These are phyloP conservation scores for Aquilaria yunnanensis DNA, from an alignment of 345 rosid genomes.

Conservation along the genomic window DNA sequence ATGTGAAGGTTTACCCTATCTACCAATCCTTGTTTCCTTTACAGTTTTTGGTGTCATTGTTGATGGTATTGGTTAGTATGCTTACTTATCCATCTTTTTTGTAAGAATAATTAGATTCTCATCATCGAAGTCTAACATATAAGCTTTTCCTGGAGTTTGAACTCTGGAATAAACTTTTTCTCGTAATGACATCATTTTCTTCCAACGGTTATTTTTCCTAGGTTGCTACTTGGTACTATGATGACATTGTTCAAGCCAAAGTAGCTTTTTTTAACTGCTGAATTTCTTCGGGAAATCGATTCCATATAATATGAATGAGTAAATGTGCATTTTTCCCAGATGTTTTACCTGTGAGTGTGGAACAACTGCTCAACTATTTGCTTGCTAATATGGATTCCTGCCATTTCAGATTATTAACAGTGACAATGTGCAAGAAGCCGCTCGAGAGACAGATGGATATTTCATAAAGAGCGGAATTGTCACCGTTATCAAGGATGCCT, in stretches of 20 bases:
- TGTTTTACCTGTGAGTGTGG: no score
- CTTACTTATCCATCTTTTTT: background rate
- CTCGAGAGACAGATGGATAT: slow-evolving; percentile 91
- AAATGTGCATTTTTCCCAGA: no score
- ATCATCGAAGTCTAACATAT: no score
- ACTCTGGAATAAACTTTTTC: background rate
- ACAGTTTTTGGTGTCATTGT: no score
- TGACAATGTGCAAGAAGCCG: slow-evolving; percentile 90
- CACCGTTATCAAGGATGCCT: slow-evolving; percentile 88
- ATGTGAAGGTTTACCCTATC: slow-evolving; percentile 55
- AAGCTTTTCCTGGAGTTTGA: background rate
- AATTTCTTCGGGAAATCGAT: no score
- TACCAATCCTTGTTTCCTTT: no score
- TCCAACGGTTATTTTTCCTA: no score
- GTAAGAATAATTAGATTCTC: background rate
- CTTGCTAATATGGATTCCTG: background rate
- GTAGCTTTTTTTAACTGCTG: no score
- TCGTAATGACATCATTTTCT: no score
- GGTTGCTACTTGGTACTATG: no score
- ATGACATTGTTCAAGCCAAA: no score
- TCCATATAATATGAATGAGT: no score
- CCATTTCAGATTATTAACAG: slow-evolving; percentile 62
- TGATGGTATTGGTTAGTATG: background rate
- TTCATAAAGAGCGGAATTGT: slow-evolving; percentile 98
- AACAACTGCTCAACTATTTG: background rate